Percentiles rank a stretch among this genome's conserved stretches.
These are phyloP conservation scores for Capsella rubella DNA, from an alignment of 441 rosid species.

Conservation along the genomic window DNA sequence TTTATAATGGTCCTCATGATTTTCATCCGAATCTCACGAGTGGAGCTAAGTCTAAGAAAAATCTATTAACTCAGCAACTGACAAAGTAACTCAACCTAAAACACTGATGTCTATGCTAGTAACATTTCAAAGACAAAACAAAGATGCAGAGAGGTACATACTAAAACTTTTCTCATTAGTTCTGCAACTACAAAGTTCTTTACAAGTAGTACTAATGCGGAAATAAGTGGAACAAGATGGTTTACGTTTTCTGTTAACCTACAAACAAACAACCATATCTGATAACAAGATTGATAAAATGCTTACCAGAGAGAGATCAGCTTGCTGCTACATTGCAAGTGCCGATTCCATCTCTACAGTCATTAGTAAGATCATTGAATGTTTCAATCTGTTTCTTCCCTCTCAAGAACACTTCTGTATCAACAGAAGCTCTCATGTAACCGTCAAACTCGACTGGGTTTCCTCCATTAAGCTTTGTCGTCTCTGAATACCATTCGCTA, in stretches of 20 bases:
- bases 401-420: slow-evolving; percentile 88
- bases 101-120: background rate
- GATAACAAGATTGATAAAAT: background rate
- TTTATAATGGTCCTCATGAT: too few species aligned
- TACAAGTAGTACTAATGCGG: slow-evolving; percentile 42
- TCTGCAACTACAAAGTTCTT: slow-evolving; percentile 9
- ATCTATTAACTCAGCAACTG: background rate
- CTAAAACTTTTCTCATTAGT: background rate
- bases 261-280: slow-evolving; percentile 10
- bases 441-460: slow-evolving; percentile 89
- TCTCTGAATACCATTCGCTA: slow-evolving; percentile 92
- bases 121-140: background rate
- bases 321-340: slow-evolving; percentile 76
- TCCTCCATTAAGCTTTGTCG: slow-evolving; percentile 77
- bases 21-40: too few species aligned
- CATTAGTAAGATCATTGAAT: slow-evolving; percentile 84
- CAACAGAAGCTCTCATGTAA: slow-evolving; percentile 87
- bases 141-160: slow-evolving; percentile 1
- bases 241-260: slow-evolving; percentile 6
- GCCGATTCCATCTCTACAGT: slow-evolving; percentile 84
- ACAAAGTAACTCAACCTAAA: background rate
- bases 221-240: slow-evolving; percentile 45
- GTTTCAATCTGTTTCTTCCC: slow-evolving; percentile 94
- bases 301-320: slow-evolving; percentile 44
- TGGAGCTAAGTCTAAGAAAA: background rate